phyloP scores from a whole-genome alignment of 2,329 filamentous ascomycete genomes.

The Ilyonectria mors-panacis region DNA sequence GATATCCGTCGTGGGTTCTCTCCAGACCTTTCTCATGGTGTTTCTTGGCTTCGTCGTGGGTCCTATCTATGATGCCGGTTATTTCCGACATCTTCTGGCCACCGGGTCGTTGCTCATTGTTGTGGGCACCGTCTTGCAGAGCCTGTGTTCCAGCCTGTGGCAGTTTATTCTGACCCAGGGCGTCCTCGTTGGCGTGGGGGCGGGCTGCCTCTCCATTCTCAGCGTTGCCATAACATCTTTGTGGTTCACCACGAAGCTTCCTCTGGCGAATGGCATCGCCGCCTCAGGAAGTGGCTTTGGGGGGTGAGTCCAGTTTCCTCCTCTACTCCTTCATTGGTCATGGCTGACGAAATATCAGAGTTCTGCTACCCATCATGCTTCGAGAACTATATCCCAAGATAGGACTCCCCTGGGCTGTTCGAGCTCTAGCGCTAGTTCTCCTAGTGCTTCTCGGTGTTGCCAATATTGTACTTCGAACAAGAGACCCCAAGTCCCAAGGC shows the following conservation, averaged over 20 bases:
- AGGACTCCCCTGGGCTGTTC: conserved; percentile 28
- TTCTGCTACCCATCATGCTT: conserved; percentile 41
- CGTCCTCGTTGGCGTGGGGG: conserved; percentile 77
- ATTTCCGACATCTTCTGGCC: conserved; percentile 35
- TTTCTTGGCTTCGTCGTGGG: conserved; percentile 43
- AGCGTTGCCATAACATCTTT: conserved; percentile 82
- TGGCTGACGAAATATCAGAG: conserved; percentile 4
- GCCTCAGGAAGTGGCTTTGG: conserved; percentile 79
- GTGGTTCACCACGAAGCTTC: conserved; percentile 80
- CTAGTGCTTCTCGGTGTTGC: conserved; percentile 23
- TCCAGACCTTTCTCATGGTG: conserved; percentile 44
- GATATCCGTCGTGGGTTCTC: conserved; percentile 42
- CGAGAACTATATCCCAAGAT: conserved; percentile 22
- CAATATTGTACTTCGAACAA: conserved; percentile 29
- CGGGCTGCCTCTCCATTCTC: conserved; percentile 84
- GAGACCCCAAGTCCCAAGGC: not conserved
- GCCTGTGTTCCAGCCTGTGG: conserved; percentile 69
- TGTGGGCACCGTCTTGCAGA: conserved; percentile 38
- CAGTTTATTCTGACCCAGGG: conserved; percentile 86
- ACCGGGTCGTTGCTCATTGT: conserved; percentile 37
- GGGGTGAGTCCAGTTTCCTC: conserved; percentile 54
- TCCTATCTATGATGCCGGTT: conserved; percentile 40
- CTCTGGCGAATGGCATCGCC: conserved; percentile 83
- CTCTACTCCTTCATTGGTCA: rapidly evolving
- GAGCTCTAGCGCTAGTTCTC: conserved; percentile 34